phyloP scores from a whole-genome alignment of 208 protist genomes.

The Acanthamoeba divionensis region DNA sequence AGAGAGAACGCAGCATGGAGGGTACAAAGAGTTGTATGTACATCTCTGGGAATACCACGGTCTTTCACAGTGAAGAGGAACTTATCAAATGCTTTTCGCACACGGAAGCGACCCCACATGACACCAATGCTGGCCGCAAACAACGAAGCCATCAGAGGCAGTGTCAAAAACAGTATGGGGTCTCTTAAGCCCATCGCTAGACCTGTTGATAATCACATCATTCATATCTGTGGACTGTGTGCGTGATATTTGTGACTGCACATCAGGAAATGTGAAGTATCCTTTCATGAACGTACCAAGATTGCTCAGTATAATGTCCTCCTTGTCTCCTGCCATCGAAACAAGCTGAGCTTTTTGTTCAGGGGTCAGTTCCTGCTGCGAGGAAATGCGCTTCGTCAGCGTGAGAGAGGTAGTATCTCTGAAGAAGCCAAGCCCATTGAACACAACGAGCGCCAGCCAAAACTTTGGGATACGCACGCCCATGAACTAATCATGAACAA shows the following conservation, averaged over 20 bases:
- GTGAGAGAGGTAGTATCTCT: not conserved
- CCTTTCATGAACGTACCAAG: not conserved
- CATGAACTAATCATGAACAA: not conserved
- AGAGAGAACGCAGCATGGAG: too few relatives aligned
- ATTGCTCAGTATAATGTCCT: not conserved
- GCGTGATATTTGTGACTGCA: not conserved
- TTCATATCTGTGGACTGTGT: not conserved
- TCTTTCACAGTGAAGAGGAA: constrained; percentile 20
- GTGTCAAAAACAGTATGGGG: not conserved
- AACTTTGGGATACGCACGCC: not conserved
- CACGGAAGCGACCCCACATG: not conserved
- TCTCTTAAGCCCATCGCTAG: not conserved
- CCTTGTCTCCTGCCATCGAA: not conserved
- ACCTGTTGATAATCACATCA: not conserved
- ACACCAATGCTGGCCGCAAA: constrained; percentile 27
- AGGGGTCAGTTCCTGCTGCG: not conserved
- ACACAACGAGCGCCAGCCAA: constrained; percentile 16
- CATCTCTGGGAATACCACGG: too few relatives aligned
- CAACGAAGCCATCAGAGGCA: not conserved
- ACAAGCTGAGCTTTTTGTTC: not conserved
- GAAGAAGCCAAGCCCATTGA: not conserved
- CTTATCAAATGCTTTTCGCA: not conserved
- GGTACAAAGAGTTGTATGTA: not conserved
- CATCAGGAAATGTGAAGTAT: not conserved
- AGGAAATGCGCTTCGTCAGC: not conserved